Base-by-base conservation (phyloP, 1,284 basidiomycete genomes). In the Fistulina hepatica region DNA sequence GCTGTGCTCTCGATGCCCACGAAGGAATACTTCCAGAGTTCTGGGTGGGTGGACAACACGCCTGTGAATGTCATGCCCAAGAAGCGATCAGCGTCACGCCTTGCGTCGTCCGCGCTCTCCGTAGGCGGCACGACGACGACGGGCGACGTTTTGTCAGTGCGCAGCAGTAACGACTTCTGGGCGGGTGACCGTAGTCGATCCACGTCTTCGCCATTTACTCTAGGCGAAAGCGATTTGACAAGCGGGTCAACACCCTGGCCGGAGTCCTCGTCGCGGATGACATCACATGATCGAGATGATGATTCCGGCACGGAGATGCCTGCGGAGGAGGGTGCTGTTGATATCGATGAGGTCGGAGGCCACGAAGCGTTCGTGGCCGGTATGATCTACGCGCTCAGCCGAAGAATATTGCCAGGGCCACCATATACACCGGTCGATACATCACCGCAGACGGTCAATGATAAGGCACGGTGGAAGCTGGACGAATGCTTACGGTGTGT, bases 1-100 rank as follows among this genome's bases (percentile, higher is more conserved):
- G 84, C 83, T 0, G 73, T 81, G 2, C 68, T 88, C 38, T 83
- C 80, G n/a, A 57, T 88, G 6, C 84, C 83, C 0, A 85, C 82
- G 0, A 70, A 71, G 45, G 83, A 88, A 48, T 88, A 88, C 55
- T 81, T 85, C 50, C 84, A 88, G 49, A 77, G 76, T 45, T 82
- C 79, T 0, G 76, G 76, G 2, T 85, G 81, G 82, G 71, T 77
- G 1, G 17, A 52, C 54, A 31, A 34, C 50, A n/a, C n/a, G n/a
- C n/a, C n/a, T n/a, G n/a, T n/a, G n/a, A n/a, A n/a, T n/a, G n/a
- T n/a, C n/a, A n/a, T n/a, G 16, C 38, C 45, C 27, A 34, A 43
- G 17, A 37, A 38, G 22, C 31, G 28, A 10, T 17, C 34, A 44
- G 16, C 34, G n/a, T 15, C 43, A 22, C 34, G 9, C 39, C 39